These are phyloP conservation scores for Suillus plorans DNA, from an alignment of 768 basidiomycete genomes.

Conservation along the genomic window DNA sequence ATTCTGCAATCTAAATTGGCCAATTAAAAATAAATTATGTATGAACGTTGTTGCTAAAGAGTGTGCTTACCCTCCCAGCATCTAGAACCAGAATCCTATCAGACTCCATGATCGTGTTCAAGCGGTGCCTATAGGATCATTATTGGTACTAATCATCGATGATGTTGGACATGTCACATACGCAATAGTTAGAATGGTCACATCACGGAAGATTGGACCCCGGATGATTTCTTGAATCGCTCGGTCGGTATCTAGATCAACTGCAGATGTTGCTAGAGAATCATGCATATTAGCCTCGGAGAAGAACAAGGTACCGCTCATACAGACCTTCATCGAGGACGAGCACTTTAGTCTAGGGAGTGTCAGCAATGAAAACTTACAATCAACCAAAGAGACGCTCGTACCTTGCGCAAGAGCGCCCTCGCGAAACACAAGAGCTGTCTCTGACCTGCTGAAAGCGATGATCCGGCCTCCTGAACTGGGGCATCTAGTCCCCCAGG, in stretches of 20 bases:
- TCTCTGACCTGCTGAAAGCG: constrained; percentile 81
- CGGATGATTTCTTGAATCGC: constrained; percentile 87
- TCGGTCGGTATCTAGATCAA: constrained; percentile 87
- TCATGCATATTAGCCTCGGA: constrained; percentile 2
- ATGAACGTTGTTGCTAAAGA: background rate
- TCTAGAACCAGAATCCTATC: constrained; percentile 82
- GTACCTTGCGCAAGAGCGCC: constrained; percentile 74
- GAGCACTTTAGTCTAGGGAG: constrained; percentile 69
- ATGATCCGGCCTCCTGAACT: constrained; percentile 77
- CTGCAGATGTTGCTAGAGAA: constrained; percentile 74
- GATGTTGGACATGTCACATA: constrained; percentile 34
- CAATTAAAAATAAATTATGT: background rate
- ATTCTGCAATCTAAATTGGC: constrained; percentile 62
- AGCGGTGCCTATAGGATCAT: constrained; percentile 52
- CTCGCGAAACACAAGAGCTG: constrained; percentile 90
- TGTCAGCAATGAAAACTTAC: background rate
- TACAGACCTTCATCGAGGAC: constrained; percentile 86
- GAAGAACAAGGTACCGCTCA: background rate
- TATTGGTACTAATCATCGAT: background rate
- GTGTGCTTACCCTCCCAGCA: constrained; percentile 56
- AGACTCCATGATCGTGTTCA: constrained; percentile 84
- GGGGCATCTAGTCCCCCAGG: constrained; percentile 69
- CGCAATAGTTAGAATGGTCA: constrained; percentile 88
- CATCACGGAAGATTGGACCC: constrained; percentile 71
- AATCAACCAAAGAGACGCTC: background rate